These are phyloP conservation scores for Ambispora gerdemannii DNA, from an alignment of 192 early-diverging fungal genomes.

Conservation along the genomic window DNA sequence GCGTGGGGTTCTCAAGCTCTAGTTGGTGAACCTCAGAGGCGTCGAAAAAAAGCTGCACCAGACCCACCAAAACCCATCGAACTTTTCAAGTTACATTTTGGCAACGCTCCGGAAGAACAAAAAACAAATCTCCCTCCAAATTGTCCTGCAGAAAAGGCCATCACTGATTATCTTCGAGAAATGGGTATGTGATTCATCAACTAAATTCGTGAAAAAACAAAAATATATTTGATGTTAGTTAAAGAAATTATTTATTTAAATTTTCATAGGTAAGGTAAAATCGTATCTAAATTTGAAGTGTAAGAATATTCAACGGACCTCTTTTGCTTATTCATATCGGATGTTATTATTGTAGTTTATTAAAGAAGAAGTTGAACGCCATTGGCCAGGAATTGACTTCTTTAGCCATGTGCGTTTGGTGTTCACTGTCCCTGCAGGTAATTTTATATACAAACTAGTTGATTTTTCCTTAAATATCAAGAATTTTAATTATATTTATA, in stretches of 20 bases:
- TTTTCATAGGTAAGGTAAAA: not conserved
- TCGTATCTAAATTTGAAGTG: too few relatives aligned
- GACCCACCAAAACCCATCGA: not conserved
- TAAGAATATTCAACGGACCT: too few relatives aligned
- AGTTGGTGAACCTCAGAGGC: not conserved
- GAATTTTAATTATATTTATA: not conserved
- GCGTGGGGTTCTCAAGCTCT: not conserved
- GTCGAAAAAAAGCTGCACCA: not conserved
- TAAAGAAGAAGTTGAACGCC: not conserved
- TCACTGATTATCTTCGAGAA: slow-evolving; percentile 48
- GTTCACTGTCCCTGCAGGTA: slow-evolving; percentile 23
- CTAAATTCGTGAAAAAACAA: too few relatives aligned
- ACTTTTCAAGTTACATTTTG: slow-evolving; percentile 48
- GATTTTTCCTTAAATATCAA: not conserved
- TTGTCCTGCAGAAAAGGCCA: slow-evolving; percentile 45
- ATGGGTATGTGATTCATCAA: too few relatives aligned
- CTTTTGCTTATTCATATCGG: too few relatives aligned
- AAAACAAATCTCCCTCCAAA: slow-evolving; percentile 41
- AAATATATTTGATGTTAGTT: too few relatives aligned
- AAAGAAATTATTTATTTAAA: not conserved
- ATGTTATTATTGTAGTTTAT: slow-evolving; percentile 8
- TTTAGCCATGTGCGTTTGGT: not conserved
- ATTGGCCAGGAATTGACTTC: slow-evolving; percentile 17
- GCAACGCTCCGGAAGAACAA: slow-evolving; percentile 41
- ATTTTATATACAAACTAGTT: not conserved